Evolutionary conservation across 2,329 filamentous ascomycete species (phyloP), one percentile per base, ranked within the genome.

Genomic region (Remersonia thermophila): DNA sequence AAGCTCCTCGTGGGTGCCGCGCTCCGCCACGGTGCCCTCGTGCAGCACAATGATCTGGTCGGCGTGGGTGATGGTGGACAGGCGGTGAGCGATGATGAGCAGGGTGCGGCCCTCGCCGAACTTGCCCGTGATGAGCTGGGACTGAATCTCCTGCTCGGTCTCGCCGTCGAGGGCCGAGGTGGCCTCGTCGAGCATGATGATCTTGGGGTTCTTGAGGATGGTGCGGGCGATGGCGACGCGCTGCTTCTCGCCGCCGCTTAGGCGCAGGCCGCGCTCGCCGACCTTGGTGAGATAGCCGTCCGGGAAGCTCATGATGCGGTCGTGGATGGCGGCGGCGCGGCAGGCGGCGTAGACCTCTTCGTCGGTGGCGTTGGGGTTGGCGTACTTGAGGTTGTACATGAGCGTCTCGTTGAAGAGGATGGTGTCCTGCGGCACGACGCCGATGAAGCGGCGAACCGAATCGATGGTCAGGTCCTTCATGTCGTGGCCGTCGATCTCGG

Each of bases 401-500:
- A 73, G 59, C 2, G 61, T 64, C 27, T 69, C 67, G 47, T 72
- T 70, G 51, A 73, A 72, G 14, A 58, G 46, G 20, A 93, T 83
- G 4, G 89, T 95, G 51, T 98, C 91, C 57, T 98, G 91, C 1
- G 91, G 91, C 6, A 98, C 91, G 30, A 98, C 89, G 16, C 91
- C 91, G 51, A 98, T 95, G 55, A 87, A 81, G 41, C 74, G 73
- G 47, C 91, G 77, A 38, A 98, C 69, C n/a, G 86, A 94, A 59
- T 95, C 84, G 49, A 96, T 95, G 2, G 85, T 93, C 40, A 94
- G 64, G 47, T 86, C 77, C 55, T 83, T 77, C 33, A 95, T 83
- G 53, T 95, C 77, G 41, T 78, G 73, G 7, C 81, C 85, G 53
- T 96, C 91, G 37, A 98, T 67, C 52, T 80, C 73, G 39, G 96